Base-by-base conservation (phyloP, 1,139 yeast genomes). In the Candida pseudocylindracea region DNA sequence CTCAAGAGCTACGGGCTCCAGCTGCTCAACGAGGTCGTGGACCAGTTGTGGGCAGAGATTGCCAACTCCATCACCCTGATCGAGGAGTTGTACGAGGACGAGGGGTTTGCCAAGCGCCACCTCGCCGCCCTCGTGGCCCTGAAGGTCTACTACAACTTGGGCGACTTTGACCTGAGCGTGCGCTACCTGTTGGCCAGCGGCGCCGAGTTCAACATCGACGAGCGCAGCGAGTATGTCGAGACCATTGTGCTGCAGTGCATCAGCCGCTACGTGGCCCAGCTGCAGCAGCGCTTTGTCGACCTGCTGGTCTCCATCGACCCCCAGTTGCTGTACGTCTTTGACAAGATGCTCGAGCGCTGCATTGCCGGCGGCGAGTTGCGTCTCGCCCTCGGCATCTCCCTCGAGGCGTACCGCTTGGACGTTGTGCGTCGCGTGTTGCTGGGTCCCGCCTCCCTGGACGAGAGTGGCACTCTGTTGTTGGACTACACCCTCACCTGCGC, bases 41-140 rank as follows among this genome's bases (percentile, higher is more conserved):
- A 83, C 55, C 85, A 80, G 51, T 63, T 81, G 41, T 88, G 99
- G 99, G 85, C 96, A 3, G 98, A 88, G 57, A 79, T 91, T 38
- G 93, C 98, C 38, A 91, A 88, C 53, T 73, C 68, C 48, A 69
- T 88, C 41, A 61, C 80, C 31, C 88, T 78, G 61, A 81, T 60
- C 46, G 98, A 88, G 56, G 93, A 81, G 40, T 60, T 88, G 35
- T 83, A 76, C 46, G 98, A 88, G 53, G 94, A 88, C 50, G 64
- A 67, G 36, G 53, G 64, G 11, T 88, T 85, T 50, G 69, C 73
- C 33, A 70, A 75, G 38, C 69, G 93, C 42, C 57, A 69, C 35
- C 63, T 88, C 46, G 98, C 96, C 3, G 98, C 98, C 4, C 61
- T 88, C 40, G 69, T 88, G 39, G 88, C 88, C 7, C 81, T 96